Conservation (phyloP, 2,329 filamentous ascomycete species). For the Botrytis aclada region DNA sequence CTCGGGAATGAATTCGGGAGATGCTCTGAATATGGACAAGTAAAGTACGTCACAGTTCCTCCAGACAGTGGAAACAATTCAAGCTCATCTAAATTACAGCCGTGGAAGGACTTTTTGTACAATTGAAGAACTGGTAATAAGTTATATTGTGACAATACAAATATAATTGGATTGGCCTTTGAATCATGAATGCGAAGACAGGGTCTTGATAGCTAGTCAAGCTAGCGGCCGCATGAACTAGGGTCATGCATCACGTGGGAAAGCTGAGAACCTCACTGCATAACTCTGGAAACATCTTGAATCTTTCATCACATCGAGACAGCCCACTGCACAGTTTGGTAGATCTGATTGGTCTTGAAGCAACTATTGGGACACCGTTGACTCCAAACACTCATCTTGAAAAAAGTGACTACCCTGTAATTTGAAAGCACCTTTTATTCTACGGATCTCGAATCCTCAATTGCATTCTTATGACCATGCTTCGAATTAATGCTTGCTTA, state of each 20-base stretch:
- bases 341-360: neutral
- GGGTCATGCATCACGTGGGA: neutral
- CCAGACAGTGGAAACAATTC: neutral
- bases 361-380: neutral
- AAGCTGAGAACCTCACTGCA: neutral
- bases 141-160: neutral
- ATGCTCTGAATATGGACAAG: neutral
- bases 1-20: neutral
- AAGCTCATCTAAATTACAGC: neutral
- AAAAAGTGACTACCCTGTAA: neutral
- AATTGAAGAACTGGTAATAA: neutral
- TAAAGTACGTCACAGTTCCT: neutral
- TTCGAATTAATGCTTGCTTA: neutral
- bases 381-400: neutral
- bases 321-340: neutral
- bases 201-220: neutral
- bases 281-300: neutral
- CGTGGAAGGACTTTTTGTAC: neutral
- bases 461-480: neutral
- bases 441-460: neutral
- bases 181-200: neutral
- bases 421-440: neutral
- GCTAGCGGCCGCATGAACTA: slow-evolving; percentile 5
- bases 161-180: neutral
- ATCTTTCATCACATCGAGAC: neutral